These are phyloP conservation scores for Kurtzmaniella natalensis DNA, from an alignment of 1,139 yeast species.

Conservation along the genomic window DNA sequence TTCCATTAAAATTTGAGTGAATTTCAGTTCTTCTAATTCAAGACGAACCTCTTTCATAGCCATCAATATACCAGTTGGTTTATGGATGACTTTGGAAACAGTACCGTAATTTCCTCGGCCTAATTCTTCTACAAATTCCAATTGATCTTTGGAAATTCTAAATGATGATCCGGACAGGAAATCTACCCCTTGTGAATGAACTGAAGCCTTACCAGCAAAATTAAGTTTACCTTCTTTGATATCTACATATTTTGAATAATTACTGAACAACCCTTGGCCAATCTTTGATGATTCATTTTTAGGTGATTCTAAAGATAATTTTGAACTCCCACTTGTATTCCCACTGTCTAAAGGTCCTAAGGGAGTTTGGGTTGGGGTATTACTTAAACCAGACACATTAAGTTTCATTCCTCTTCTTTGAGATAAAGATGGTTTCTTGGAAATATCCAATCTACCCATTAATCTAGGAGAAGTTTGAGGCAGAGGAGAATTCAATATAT, in stretches of 20 bases:
- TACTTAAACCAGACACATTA: conserved; percentile 29
- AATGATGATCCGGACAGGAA: conserved; percentile 86
- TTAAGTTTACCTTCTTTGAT: conserved; percentile 87
- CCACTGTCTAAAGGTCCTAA: conserved; percentile 8
- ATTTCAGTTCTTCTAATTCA: conserved; percentile 86
- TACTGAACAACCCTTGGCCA: conserved; percentile 66
- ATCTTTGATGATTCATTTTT: conserved; percentile 17
- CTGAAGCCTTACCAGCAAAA: conserved; percentile 88
- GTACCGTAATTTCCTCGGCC: conserved; percentile 97
- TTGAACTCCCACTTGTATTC: conserved; percentile 8
- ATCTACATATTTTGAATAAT: conserved; percentile 83
- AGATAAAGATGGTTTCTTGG: conserved; percentile 47
- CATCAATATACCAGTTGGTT: conserved; percentile 90
- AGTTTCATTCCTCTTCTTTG: conserved; percentile 58
- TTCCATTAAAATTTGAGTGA: conserved; percentile 93
- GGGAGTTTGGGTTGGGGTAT: neutral
- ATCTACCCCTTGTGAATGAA: conserved; percentile 88
- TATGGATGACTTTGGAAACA: conserved; percentile 86
- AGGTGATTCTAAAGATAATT: conserved; percentile 1
- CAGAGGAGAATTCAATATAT: conserved; percentile 2
- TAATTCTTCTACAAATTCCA: conserved; percentile 78
- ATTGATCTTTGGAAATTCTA: conserved; percentile 79
- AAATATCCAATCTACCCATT: conserved; percentile 15
- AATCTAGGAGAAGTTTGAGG: conserved; percentile 17
- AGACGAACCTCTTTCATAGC: conserved; percentile 96